phyloP scores from a whole-genome alignment of 805 yeast species.

The Schizosaccharomyces octosporus region DNA sequence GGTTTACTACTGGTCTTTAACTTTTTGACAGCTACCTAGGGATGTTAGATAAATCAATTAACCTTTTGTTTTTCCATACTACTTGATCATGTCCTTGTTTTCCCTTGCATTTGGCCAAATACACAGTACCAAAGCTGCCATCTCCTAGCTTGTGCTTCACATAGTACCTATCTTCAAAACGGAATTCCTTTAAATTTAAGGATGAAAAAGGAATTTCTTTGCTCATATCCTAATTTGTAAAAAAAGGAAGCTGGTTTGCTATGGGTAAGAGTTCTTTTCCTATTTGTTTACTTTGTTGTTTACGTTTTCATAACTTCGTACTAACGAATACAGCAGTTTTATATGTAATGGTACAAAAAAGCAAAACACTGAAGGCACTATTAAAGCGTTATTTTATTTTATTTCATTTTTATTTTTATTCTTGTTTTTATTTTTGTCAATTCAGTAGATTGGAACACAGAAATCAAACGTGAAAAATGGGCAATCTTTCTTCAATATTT shows the following conservation, averaged over 20 bases:
- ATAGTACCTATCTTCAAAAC: not conserved
- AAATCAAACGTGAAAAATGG: not conserved
- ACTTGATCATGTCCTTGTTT: not conserved
- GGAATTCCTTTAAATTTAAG: not conserved
- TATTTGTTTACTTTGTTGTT: too few relatives aligned
- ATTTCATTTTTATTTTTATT: too few relatives aligned
- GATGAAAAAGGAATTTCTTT: not conserved
- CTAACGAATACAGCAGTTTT: too few relatives aligned
- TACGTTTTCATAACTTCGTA: too few relatives aligned
- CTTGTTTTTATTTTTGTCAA: too few relatives aligned
- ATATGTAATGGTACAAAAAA: too few relatives aligned
- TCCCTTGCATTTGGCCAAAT: constrained; percentile 7
- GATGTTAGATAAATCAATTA: not conserved
- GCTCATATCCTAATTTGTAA: not conserved
- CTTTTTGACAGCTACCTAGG: not conserved
- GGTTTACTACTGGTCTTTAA: not conserved
- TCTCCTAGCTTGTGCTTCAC: constrained; percentile 9
- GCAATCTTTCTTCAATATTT: not conserved
- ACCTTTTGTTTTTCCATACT: not conserved
- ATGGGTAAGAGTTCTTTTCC: too few relatives aligned
- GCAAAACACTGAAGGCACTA: too few relatives aligned
- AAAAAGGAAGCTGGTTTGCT: too few relatives aligned
- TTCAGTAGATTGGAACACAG: too few relatives aligned
- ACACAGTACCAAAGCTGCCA: constrained; percentile 14
- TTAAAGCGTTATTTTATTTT: too few relatives aligned